These are phyloP conservation scores for Mycena alexandri DNA, from an alignment of 768 basidiomycete genomes.

Conservation along the genomic window DNA sequence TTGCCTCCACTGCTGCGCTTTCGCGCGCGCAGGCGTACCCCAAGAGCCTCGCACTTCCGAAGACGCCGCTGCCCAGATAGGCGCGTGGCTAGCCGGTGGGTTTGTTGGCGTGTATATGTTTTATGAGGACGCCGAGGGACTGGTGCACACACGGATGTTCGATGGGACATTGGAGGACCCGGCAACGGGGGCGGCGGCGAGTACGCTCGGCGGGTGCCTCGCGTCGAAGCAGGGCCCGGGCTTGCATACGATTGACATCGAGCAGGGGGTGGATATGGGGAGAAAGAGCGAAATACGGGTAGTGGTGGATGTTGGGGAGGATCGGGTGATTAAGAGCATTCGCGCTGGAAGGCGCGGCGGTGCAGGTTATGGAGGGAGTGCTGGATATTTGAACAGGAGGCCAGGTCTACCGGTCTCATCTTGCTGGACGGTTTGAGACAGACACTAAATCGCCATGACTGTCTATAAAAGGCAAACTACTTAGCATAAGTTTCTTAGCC, in stretches of 20 bases:
- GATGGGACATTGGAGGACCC: slow-evolving; percentile 46
- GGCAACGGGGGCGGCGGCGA: slow-evolving; percentile 52
- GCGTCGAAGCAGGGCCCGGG: slow-evolving; percentile 52
- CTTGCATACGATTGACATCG: slow-evolving; percentile 51
- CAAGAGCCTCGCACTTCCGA: slow-evolving; percentile 42
- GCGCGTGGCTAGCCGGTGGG: slow-evolving; percentile 47
- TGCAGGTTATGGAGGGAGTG: slow-evolving; percentile 55
- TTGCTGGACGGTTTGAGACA: too few species aligned
- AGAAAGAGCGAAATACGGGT: slow-evolving; percentile 57
- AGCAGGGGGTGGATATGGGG: slow-evolving; percentile 63
- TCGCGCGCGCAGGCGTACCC: slow-evolving; percentile 46
- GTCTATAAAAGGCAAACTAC: too few species aligned
- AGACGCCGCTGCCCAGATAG: slow-evolving; percentile 38
- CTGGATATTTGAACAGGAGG: too few species aligned
- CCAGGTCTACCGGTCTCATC: too few species aligned
- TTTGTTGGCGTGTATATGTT: slow-evolving; percentile 55
- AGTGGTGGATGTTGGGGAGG: slow-evolving; percentile 49
- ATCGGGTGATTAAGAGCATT: slow-evolving; percentile 46
- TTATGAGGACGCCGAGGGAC: slow-evolving; percentile 47
- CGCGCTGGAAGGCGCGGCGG: slow-evolving; percentile 55
- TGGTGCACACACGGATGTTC: slow-evolving; percentile 58
- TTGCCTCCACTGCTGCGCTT: slow-evolving; percentile 54
- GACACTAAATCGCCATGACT: too few species aligned
- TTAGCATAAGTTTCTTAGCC: too few species aligned
- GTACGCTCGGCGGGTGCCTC: slow-evolving; percentile 57